phyloP scores from a whole-genome alignment of 2,329 filamentous ascomycete genomes.

The Acephala macrosclerotiorum region DNA sequence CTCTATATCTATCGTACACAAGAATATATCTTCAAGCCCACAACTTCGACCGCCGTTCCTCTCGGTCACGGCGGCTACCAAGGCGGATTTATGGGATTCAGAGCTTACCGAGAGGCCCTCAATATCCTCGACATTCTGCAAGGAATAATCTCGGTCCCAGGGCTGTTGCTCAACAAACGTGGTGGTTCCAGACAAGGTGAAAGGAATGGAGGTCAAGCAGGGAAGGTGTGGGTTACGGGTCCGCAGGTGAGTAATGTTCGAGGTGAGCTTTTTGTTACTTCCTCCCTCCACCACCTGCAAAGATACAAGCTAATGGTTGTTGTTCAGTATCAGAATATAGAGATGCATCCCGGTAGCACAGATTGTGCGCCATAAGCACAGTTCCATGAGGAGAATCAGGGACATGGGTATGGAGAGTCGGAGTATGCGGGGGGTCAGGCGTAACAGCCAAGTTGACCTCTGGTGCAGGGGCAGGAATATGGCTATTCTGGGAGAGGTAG shows the following conservation, averaged over 20 bases:
- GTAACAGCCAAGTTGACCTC: background rate
- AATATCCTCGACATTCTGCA: slow-evolving; percentile 21
- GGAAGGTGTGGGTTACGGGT: slow-evolving; percentile 1
- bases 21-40: slow-evolving; percentile 22
- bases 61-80: slow-evolving; percentile 27
- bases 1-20: slow-evolving; percentile 25
- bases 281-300: background rate
- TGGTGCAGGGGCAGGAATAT: background rate
- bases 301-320: background rate
- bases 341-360: slow-evolving; percentile 4
- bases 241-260: background rate
- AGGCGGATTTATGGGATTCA: slow-evolving; percentile 28
- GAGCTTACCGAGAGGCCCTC: slow-evolving; percentile 24
- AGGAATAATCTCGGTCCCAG: slow-evolving; percentile 12
- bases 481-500: background rate
- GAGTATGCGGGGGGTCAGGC: slow-evolving; percentile 1
- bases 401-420: background rate
- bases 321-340: background rate
- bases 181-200: background rate
- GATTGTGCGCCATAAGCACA: slow-evolving; percentile 7
- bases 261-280: background rate
- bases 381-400: slow-evolving; percentile 5
- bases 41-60: slow-evolving; percentile 9
- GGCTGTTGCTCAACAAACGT: background rate
- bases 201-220: background rate